These are phyloP conservation scores for Ganoderma leucocontextum DNA, from an alignment of 1,284 basidiomycete species.

Conservation along the genomic window DNA sequence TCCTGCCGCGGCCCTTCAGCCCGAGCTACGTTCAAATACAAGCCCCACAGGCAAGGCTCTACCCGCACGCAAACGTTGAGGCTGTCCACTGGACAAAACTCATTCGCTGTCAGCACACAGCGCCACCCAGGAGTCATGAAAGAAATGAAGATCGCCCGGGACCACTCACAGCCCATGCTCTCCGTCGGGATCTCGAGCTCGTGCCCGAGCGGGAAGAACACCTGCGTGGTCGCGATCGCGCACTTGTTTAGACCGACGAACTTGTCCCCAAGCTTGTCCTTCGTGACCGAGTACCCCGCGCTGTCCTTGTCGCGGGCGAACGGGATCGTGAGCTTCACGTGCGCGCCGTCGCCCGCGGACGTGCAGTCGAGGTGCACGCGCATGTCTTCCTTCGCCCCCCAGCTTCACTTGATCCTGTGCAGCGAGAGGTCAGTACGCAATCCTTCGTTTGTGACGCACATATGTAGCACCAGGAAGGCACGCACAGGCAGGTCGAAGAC, in stretches of 20 bases:
- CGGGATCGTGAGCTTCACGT: conserved; percentile 12
- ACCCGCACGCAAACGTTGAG: conserved; percentile 13
- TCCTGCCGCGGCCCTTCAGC: neutral
- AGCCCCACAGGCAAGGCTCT: neutral
- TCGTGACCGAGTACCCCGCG: conserved; percentile 18
- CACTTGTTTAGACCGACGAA: conserved; percentile 16
- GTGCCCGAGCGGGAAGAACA: conserved; percentile 12
- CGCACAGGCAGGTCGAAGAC: conserved; percentile 16
- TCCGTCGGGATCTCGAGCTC: conserved; percentile 22
- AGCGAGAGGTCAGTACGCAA: neutral
- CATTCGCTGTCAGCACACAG: neutral
- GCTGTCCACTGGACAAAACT: conserved; percentile 3
- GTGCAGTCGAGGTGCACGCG: conserved; percentile 19
- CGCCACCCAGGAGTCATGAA: too few species aligned
- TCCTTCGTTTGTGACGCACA: too few species aligned
- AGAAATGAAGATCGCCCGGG: too few species aligned
- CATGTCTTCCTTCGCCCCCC: conserved; percentile 20
- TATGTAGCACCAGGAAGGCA: neutral
- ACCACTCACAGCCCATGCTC: conserved; percentile 13
- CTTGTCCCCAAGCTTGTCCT: conserved; percentile 9
- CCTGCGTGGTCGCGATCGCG: conserved; percentile 18
- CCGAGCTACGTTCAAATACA: neutral
- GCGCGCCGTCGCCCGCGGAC: neutral
- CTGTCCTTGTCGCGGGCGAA: conserved; percentile 20
- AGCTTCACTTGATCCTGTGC: conserved; percentile 1